Evolutionary conservation across 2,329 filamentous ascomycete species (phyloP), one percentile per base, ranked within the genome.

Genomic region (Rachicladosporium sp.): DNA sequence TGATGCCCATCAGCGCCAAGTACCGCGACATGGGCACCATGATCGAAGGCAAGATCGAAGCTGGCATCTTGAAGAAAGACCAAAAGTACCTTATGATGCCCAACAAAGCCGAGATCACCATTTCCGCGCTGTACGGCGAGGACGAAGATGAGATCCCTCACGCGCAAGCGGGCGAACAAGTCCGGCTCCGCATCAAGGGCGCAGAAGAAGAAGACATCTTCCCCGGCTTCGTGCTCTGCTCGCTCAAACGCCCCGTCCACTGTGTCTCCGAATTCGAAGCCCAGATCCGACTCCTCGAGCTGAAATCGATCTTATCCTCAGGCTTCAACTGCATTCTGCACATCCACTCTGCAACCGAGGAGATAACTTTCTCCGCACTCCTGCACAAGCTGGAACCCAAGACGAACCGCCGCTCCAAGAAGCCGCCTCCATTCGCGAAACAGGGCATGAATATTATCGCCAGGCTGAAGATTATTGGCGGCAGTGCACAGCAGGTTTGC

Each of bases 291-390:
- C 87, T 98, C 48, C 70, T 98, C 37, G 91, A 98, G 49, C 71
- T 98, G 48, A 95, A 93, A 76, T 87, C 71, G 54, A 98, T 98
- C 57, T 72, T 98, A 31, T 84, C 82, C 6, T 86, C 89, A 12
- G 91, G 91, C 38, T 98, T 94, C 70, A 95, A 95, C 69, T 98
- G 91, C 57, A 93, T 98, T 31, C 70, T 98, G 50, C 91, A 98
- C 67, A 85, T 98, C 13, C 91, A 98, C 65, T 87, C 89, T 4
- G 91, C 91, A 13, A 93, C 95, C 45, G 91, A 98, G 69, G 91
- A 98, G 64, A 86, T 98, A 42, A 95, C 89, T 0, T 93, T 98
- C 56, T 74, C 78, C 1, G 75, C 80, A 3, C 72, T 98, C 38
- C 67, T 98, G 50, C 91, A 98, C 68, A 94, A 89, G 66, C 70